These are phyloP conservation scores for Limonomyces culmigenus DNA, from an alignment of 1,284 basidiomycete genomes.

Conservation along the genomic window DNA sequence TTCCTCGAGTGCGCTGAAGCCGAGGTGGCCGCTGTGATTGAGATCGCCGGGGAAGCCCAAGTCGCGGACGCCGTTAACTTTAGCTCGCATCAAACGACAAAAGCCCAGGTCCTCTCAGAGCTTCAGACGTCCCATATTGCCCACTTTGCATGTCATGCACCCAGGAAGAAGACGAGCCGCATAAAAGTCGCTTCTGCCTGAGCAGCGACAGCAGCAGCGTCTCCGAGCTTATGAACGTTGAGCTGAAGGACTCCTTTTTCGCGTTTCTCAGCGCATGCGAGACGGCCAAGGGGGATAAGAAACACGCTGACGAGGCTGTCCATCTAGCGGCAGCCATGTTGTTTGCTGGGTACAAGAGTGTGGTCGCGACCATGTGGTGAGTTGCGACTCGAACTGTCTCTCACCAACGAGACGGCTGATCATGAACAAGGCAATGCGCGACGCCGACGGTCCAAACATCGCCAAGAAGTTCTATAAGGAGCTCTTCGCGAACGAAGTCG, in stretches of 20 bases:
- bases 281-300: slow-evolving; percentile 1
- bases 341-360: slow-evolving; percentile 1
- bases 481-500: background rate
- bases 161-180: slow-evolving; percentile 3
- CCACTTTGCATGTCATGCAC: slow-evolving; percentile 5
- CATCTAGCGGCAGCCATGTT: slow-evolving; percentile 1
- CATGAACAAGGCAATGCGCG: background rate
- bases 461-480: background rate
- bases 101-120: background rate
- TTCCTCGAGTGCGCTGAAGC: too few species aligned
- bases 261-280: slow-evolving; percentile 2
- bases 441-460: background rate
- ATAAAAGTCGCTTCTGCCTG: slow-evolving; percentile 5
- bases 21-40: background rate
- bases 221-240: slow-evolving; percentile 2
- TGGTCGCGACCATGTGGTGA: slow-evolving; percentile 1
- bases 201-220: slow-evolving; percentile 4
- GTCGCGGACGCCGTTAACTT: background rate
- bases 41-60: background rate
- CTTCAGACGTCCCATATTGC: slow-evolving; percentile 3
- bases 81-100: background rate
- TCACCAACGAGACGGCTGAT: background rate
- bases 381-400: background rate
- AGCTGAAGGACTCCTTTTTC: slow-evolving; percentile 1
- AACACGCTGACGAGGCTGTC: background rate